Conservation (phyloP, 495 filamentous ascomycete species). For the Lasiosphaeriaceae sp. region DNA sequence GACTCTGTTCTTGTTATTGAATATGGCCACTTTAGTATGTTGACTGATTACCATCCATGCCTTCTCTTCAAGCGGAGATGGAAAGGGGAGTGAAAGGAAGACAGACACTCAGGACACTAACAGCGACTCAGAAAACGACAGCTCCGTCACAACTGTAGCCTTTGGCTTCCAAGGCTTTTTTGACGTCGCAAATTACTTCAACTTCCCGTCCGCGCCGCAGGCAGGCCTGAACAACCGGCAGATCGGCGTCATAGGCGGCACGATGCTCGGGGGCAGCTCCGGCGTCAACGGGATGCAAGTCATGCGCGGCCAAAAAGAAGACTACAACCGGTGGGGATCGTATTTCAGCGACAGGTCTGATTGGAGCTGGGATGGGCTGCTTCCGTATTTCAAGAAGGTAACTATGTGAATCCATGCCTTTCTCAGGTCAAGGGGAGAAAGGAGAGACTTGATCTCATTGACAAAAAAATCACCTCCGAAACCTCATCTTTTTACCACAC, state of each 20-base stretch:
- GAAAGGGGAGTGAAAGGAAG: not conserved
- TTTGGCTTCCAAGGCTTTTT: slow-evolving; percentile 11
- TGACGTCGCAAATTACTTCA: slow-evolving; percentile 21
- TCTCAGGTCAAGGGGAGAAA: no score
- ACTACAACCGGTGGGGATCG: slow-evolving; percentile 43
- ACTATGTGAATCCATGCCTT: no score
- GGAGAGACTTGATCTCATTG: no score
- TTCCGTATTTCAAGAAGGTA: slow-evolving; percentile 41
- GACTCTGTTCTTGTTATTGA: slow-evolving; percentile 22
- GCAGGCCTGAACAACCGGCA: slow-evolving; percentile 30
- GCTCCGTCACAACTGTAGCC: slow-evolving; percentile 10
- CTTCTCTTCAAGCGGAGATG: not conserved
- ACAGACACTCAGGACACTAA: not conserved
- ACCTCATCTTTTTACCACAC: no score
- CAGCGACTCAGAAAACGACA: slow-evolving; percentile 11
- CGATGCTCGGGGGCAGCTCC: slow-evolving; percentile 43
- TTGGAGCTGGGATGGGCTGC: slow-evolving; percentile 43
- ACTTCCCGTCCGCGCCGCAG: slow-evolving; percentile 38
- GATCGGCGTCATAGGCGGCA: slow-evolving; percentile 29
- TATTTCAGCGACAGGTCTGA: slow-evolving; percentile 26
- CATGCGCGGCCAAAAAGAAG: slow-evolving; percentile 35
- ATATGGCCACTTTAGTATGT: slow-evolving; percentile 13
- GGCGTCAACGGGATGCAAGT: slow-evolving; percentile 46
- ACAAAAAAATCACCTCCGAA: no score
- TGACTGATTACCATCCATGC: not conserved